Conservation (phyloP, 2,329 filamentous ascomycete genomes). For the Dothiorella sarmentorum region DNA sequence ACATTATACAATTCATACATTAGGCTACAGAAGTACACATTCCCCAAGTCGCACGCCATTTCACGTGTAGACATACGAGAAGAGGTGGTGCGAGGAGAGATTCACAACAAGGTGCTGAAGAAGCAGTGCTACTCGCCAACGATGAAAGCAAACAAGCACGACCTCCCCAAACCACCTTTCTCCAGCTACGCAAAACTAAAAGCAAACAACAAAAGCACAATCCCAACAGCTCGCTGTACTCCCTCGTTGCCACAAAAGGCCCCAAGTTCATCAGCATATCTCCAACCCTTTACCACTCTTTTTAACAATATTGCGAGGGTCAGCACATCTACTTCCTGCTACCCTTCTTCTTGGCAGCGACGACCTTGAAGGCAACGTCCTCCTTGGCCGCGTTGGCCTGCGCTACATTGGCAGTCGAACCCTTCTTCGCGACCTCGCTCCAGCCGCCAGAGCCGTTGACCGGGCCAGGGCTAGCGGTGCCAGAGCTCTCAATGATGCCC, state of each 20-base stretch:
- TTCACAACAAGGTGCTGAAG: background rate
- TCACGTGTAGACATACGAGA: background rate
- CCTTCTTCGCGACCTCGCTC: conserved; percentile 98
- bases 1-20: background rate
- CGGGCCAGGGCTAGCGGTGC: conserved; percentile 52
- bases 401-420: conserved; percentile 42
- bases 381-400: conserved; percentile 30
- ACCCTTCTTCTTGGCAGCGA: conserved; percentile 86
- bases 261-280: no score
- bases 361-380: conserved; percentile 78
- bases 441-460: conserved; percentile 64
- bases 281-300: background rate
- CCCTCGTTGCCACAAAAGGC: background rate
- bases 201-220: background rate
- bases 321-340: conserved; percentile 33
- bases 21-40: background rate
- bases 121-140: background rate
- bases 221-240: background rate
- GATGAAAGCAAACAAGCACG: background rate
- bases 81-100: background rate
- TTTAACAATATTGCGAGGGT: background rate
- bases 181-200: background rate
- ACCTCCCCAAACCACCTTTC: background rate
- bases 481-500: conserved; percentile 74
- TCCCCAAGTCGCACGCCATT: background rate